Evolutionary conservation across 768 basidiomycete genomes (phyloP), one percentile per base, ranked within the genome.

Genomic region (Dendrothele bispora): DNA sequence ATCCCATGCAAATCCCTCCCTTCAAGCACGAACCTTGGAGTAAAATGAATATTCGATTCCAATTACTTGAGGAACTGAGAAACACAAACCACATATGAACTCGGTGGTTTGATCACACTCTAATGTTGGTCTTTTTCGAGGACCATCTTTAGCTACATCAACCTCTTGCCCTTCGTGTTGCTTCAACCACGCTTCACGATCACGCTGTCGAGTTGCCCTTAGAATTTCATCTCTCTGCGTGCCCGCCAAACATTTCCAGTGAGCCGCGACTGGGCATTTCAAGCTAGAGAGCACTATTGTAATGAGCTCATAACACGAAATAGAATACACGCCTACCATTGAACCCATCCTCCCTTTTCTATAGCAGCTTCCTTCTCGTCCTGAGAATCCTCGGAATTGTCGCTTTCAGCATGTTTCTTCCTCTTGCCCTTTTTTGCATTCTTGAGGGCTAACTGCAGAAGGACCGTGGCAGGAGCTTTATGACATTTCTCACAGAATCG

Each of bases 1-100:
- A 93, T 15, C 76, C 75, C 77, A 91, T 84, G 61, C 90, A 93
- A n/a, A 80, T 64, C 12, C 87, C 86, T 7, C 87, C 88, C 57
- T 84, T 86, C 61, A 72, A 77, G 61, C 91, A 92, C 7, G 78
- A 65, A 28, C 70, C 76, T 79, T 32, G 18, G 38, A 17, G 41
- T 41, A 45, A 39, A 24, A 37, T 7, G 24, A 44, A 18, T 26
- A 21, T 11, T 18, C n/a, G 30, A 14, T n/a, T n/a, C n/a, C n/a
- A n/a, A n/a, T n/a, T n/a, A n/a, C n/a, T n/a, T 28, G 10, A 10
- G 7, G 1, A 21, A 43, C 39, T 11, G 21, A 34, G 22, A 50
- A 32, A 18, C 15, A 49, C 72, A 17, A 51, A 70, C 83, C 79
- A 58, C 91, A 93, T 24, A 90, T 69, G 54, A 91, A 93, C 55